Evolutionary conservation across 1,284 basidiomycete genomes (phyloP), one percentile per base, ranked within the genome.

Genomic region (Blastosporella zonata): DNA sequence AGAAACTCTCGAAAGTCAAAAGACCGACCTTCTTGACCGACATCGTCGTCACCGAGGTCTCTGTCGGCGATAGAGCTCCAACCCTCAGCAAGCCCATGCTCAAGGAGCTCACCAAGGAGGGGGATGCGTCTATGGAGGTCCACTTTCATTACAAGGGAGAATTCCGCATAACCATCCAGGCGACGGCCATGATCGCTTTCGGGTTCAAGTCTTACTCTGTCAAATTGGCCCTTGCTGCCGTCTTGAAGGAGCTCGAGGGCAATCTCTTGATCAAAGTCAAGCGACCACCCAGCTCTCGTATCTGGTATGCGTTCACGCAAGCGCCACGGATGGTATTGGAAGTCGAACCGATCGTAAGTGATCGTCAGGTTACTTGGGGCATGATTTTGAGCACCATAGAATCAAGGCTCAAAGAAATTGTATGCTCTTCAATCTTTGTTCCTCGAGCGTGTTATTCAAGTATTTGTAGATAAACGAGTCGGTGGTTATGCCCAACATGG

Each of bases 291-390:
- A 93, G 88, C 62, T 96, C 90, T 64, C 87, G 96, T 27, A 79
- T 99, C 48, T 99, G 96, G 97, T 99, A 95, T 68, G 94, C 92
- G 0, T 99, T 99, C 65, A 97, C 94, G n/a, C 77, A 87, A 54
- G 81, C 84, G 68, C 96, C 97, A 0, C 83, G 84, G 63, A 89
- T 98, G 79, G 87, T 91, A 21, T 70, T 98, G 58, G 81, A 86
- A 55, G 87, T 98, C 47, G 89, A 95, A 65, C 95, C 96, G 1
- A 87, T 97, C 49, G 93, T 98, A 59, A 93, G 90, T 66, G 91
- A 93, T 61, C 79, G 88, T 10, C 90, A 94, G 66, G 89, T 96
- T 55, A 93, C 92, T 18, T 96, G 93, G 93, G 78, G 84, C 41
- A 88, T 97, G 84, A 89, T 98, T 43, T 72, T 93, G 35, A 84